phyloP scores from a whole-genome alignment of 805 yeast species.

The Candida loeiensis region DNA sequence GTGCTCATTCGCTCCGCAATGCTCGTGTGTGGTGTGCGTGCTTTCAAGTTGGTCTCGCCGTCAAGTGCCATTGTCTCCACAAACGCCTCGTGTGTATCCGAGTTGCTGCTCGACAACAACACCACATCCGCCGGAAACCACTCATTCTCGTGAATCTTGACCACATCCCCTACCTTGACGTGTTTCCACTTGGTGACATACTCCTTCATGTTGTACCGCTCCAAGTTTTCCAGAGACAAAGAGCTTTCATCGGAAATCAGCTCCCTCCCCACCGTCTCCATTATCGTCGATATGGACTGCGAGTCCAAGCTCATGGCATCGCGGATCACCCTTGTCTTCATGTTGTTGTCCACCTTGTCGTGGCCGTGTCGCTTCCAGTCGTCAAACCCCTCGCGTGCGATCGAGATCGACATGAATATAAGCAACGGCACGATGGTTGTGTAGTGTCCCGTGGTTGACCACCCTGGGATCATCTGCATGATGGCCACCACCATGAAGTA shows the following conservation, averaged over 20 bases:
- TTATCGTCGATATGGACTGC: slow-evolving; percentile 35
- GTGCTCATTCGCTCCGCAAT: slow-evolving; percentile 49
- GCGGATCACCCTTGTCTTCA: slow-evolving; percentile 26
- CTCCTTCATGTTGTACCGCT: slow-evolving; percentile 31
- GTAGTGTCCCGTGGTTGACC: slow-evolving; percentile 96
- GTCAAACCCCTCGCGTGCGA: slow-evolving; percentile 89
- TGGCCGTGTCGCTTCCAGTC: slow-evolving; percentile 84
- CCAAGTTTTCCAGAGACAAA: slow-evolving; percentile 12
- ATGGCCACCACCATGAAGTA: slow-evolving; percentile 88
- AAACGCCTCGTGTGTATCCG: slow-evolving; percentile 59
- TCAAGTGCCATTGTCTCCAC: slow-evolving; percentile 97
- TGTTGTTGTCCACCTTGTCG: slow-evolving; percentile 79
- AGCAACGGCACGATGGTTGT: slow-evolving; percentile 89
- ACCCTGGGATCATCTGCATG: slow-evolving; percentile 91
- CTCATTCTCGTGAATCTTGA: slow-evolving; percentile 71
- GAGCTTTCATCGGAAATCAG: too few species aligned
- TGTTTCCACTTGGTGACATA: slow-evolving; percentile 61
- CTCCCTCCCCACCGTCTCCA: slow-evolving; percentile 27
- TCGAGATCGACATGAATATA: slow-evolving; percentile 84
- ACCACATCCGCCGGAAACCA: slow-evolving; percentile 93
- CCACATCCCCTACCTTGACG: slow-evolving; percentile 82
- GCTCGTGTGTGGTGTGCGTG: slow-evolving; percentile 64
- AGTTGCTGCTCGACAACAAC: slow-evolving; percentile 59
- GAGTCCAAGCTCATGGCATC: slow-evolving; percentile 35
- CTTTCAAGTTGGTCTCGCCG: slow-evolving; percentile 92